A percentile compares a stretch with the other conserved stretches of the same genome.
phyloP scores from a whole-genome alignment of 2,329 filamentous ascomycete species.

The Ampelomyces quisqualis region DNA sequence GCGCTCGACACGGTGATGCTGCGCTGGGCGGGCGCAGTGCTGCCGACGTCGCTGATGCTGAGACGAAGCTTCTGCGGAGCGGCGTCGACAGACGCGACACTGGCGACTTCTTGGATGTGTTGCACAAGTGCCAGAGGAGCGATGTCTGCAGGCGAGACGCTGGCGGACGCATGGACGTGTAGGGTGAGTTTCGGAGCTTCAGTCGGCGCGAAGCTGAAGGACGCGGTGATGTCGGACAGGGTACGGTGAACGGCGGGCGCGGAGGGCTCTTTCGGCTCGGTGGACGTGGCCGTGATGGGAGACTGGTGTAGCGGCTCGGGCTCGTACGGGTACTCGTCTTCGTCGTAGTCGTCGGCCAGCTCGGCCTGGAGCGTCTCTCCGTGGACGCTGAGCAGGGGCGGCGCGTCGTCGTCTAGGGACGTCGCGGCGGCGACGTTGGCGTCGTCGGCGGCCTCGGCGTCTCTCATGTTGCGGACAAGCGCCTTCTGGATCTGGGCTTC shows the following conservation, averaged over 20 bases:
- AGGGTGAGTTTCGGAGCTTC: background rate
- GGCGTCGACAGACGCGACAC: background rate
- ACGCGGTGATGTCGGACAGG: conserved; percentile 6
- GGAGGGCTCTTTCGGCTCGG: background rate
- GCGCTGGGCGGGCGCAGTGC: conserved; percentile 3
- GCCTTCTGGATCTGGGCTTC: conserved; percentile 24
- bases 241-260: background rate
- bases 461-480: conserved; percentile 9
- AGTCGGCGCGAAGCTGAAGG: too few relatives aligned
- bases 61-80: background rate
- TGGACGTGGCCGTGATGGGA: background rate
- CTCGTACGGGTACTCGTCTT: conserved; percentile 7
- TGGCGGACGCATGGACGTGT: background rate
- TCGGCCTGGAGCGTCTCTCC: conserved; percentile 18
- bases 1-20: conserved; percentile 1
- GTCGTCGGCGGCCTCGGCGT: conserved; percentile 10
- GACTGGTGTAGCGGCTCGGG: conserved; percentile 10
- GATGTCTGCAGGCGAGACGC: conserved; percentile 6
- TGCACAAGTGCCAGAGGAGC: too few relatives aligned
- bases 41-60: conserved; percentile 1
- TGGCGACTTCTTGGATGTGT: too few relatives aligned
- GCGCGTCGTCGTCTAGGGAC: conserved; percentile 12
- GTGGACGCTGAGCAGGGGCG: conserved; percentile 3
- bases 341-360: conserved; percentile 9
- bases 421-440: conserved; percentile 8